Percentiles rank a stretch among this genome's conserved stretches.
These are phyloP conservation scores for Nannizziopsis barbatae DNA, from an alignment of 2,329 filamentous ascomycete genomes.

Conservation along the genomic window DNA sequence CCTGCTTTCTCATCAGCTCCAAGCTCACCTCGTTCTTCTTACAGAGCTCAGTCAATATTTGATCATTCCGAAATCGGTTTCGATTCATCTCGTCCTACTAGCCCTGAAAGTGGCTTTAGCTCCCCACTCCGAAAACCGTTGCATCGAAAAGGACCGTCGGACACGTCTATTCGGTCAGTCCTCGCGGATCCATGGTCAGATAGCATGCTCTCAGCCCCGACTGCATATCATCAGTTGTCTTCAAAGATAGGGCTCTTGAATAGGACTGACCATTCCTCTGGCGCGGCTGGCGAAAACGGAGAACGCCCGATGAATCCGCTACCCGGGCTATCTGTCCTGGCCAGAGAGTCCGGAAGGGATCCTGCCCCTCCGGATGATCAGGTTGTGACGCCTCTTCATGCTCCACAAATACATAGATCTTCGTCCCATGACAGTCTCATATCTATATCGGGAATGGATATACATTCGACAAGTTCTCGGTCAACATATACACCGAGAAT, in stretches of 20 bases:
- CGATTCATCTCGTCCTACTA: conserved; percentile 64
- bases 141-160: conserved; percentile 48
- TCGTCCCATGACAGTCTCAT: conserved; percentile 81
- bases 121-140: conserved; percentile 54
- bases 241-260: background rate
- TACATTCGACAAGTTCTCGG: conserved; percentile 63
- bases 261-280: background rate
- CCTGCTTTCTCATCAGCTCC: conserved; percentile 60
- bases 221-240: background rate
- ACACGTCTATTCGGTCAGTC: conserved; percentile 40
- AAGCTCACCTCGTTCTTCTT: conserved; percentile 67
- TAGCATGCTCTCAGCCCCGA: background rate
- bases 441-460: conserved; percentile 77
- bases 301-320: background rate
- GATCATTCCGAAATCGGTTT: conserved; percentile 55
- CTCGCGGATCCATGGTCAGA: conserved; percentile 7
- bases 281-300: background rate
- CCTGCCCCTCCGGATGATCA: conserved; percentile 1
- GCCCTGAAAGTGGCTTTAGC: conserved; percentile 60
- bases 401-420: conserved; percentile 20
- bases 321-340: conserved; percentile 29
- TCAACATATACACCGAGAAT: conserved; percentile 23
- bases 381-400: conserved; percentile 1
- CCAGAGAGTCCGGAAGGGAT: conserved; percentile 28
- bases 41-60: conserved; percentile 63